These are phyloP conservation scores for Corymbia calophylla DNA, from an alignment of 441 rosid genomes.

Conservation along the genomic window DNA sequence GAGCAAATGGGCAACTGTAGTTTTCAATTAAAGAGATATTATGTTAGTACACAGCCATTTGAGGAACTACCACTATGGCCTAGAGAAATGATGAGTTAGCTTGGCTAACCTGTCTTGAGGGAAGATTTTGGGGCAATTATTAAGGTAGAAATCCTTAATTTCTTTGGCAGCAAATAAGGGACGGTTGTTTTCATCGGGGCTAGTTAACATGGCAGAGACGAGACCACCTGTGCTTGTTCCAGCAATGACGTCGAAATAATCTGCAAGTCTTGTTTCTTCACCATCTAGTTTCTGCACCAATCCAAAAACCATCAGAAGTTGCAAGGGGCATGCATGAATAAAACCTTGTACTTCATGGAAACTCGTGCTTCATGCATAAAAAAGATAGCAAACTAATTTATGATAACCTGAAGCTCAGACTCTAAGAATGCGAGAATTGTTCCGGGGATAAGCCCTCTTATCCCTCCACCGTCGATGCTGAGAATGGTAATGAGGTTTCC, in stretches of 20 bases:
- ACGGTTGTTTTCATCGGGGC: slow-evolving; percentile 3
- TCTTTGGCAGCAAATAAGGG: slow-evolving; percentile 7
- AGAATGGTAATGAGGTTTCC: slow-evolving; percentile 33
- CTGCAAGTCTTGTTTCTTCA: not conserved
- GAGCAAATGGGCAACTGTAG: not conserved
- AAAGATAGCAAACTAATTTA: not conserved
- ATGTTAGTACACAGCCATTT: slow-evolving; percentile 8
- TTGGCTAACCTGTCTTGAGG: not conserved
- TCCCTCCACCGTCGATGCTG: slow-evolving; percentile 37
- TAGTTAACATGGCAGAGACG: slow-evolving; percentile 2
- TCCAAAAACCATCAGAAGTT: not conserved
- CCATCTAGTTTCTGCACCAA: not conserved
- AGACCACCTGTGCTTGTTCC: slow-evolving; percentile 9
- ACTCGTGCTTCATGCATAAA: not conserved
- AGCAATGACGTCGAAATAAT: slow-evolving; percentile 1
- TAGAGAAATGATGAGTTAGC: not conserved
- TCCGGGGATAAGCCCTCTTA: slow-evolving; percentile 33
- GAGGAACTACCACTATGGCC: not conserved
- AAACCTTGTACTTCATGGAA: not conserved
- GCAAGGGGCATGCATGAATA: not conserved
- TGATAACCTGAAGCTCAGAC: slow-evolving; percentile 38
- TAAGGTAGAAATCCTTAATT: slow-evolving; percentile 1
- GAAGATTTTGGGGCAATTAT: slow-evolving; percentile 5
- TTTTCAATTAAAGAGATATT: not conserved
- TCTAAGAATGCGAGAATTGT: slow-evolving; percentile 35